Conservation (phyloP, 176 grass and related monocot species). For the Typha latifolia region DNA sequence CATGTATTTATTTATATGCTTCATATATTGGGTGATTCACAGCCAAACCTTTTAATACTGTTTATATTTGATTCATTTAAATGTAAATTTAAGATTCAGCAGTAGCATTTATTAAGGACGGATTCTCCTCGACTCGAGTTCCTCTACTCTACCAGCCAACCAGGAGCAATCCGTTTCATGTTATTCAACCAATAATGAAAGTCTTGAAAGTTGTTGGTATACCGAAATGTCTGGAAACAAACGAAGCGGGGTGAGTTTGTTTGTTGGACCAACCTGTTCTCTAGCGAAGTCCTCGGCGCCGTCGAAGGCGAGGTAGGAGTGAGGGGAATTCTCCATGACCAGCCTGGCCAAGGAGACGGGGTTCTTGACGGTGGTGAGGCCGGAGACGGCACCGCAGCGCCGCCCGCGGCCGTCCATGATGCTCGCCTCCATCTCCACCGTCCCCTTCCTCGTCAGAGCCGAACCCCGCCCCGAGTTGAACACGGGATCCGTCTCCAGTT, state of each 20-base stretch:
- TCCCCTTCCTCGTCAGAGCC: slow-evolving; percentile 62
- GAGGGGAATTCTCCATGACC: slow-evolving; percentile 83
- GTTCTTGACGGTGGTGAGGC: slow-evolving; percentile 68
- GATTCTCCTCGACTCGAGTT: too few relatives aligned
- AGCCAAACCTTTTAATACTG: too few relatives aligned
- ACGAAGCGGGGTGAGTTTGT: background rate
- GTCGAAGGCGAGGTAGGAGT: slow-evolving; percentile 89
- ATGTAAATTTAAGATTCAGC: too few relatives aligned
- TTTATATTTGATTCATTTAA: too few relatives aligned
- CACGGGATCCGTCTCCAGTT: slow-evolving; percentile 76
- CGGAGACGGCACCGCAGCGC: slow-evolving; percentile 84
- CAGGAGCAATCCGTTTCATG: too few relatives aligned
- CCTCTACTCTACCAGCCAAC: too few relatives aligned
- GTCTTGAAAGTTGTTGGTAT: too few relatives aligned
- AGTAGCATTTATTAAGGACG: too few relatives aligned
- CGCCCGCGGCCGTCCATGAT: slow-evolving; percentile 86
- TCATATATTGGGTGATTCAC: too few relatives aligned
- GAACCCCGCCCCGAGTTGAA: slow-evolving; percentile 87
- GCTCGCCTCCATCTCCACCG: slow-evolving; percentile 98
- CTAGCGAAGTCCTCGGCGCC: slow-evolving; percentile 88
- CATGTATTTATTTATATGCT: too few relatives aligned
- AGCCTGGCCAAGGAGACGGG: slow-evolving; percentile 71
- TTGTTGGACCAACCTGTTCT: slow-evolving; percentile 37
- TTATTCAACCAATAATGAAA: too few relatives aligned
- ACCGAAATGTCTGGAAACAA: background rate